These are phyloP conservation scores for Aspergillus saccharolyticus DNA, from an alignment of 495 filamentous ascomycete genomes.

Conservation along the genomic window DNA sequence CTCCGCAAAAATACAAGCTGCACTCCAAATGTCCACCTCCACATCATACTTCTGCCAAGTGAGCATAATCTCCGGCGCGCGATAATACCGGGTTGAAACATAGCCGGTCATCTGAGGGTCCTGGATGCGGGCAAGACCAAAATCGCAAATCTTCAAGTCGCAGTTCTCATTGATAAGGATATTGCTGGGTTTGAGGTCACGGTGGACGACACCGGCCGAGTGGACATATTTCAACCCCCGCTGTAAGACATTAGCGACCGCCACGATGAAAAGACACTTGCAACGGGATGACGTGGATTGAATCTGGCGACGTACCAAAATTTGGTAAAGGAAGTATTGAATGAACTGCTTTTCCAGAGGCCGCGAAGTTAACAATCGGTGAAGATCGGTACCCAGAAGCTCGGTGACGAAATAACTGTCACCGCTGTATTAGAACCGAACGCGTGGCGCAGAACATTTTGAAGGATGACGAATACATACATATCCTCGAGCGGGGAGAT, in stretches of 20 bases:
- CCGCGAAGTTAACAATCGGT: constrained; percentile 89
- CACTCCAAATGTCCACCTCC: constrained; percentile 99
- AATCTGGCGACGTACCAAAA: constrained; percentile 58
- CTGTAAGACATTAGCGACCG: constrained; percentile 46
- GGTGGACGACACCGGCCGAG: constrained; percentile 95
- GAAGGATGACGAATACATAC: constrained; percentile 49
- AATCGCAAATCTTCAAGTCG: constrained; percentile 98
- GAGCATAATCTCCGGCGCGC: constrained; percentile 98
- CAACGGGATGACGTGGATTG: background rate
- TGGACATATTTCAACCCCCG: constrained; percentile 98
- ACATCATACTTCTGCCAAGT: constrained; percentile 99
- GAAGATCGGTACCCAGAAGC: constrained; percentile 92
- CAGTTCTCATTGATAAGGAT: constrained; percentile 99
- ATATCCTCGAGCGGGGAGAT: constrained; percentile 98
- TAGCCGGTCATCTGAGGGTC: constrained; percentile 99
- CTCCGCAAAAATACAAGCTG: constrained; percentile 97
- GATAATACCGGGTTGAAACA: constrained; percentile 97
- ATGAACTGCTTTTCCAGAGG: constrained; percentile 99
- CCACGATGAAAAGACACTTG: background rate
- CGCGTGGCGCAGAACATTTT: background rate
- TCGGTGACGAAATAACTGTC: constrained; percentile 95
- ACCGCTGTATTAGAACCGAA: constrained; percentile 18
- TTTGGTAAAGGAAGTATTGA: constrained; percentile 99
- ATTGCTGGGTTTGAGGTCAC: constrained; percentile 96
- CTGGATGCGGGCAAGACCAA: constrained; percentile 93